phyloP scores from a whole-genome alignment of 2,329 filamentous ascomycete genomes.

The Mariannaea sp. region DNA sequence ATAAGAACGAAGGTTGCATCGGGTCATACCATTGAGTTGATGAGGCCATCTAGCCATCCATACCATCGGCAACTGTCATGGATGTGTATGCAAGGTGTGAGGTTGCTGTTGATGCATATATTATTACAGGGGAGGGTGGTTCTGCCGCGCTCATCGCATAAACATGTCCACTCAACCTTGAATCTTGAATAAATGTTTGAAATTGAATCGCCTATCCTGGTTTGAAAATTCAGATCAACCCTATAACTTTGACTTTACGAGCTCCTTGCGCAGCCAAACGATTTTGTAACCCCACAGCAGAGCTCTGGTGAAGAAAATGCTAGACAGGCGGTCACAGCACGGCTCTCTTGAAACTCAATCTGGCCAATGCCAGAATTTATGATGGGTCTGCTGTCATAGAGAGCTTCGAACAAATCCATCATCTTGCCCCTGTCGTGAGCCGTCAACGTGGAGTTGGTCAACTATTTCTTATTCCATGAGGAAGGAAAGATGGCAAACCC shows the following conservation, averaged over 20 bases:
- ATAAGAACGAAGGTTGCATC: neutral
- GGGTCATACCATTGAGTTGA: neutral
- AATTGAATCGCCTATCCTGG: conserved; percentile 1
- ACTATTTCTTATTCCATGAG: neutral
- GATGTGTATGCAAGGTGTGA: conserved; percentile 12
- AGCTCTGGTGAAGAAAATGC: conserved; percentile 2
- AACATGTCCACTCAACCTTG: conserved; percentile 2
- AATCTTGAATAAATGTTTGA: conserved; percentile 2
- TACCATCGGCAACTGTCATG: conserved; percentile 1
- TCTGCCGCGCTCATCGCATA: conserved; percentile 9
- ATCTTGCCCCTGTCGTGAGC: too few relatives aligned
- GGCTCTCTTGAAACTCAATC: neutral
- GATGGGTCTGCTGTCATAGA: neutral
- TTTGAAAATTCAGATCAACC: neutral
- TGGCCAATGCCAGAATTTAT: neutral
- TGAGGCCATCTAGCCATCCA: conserved; percentile 7
- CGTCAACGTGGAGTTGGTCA: conserved; percentile 5
- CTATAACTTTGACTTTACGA: neutral
- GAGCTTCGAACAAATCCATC: too few relatives aligned
- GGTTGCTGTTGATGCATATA: conserved; percentile 5
- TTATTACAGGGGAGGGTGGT: conserved; percentile 11
- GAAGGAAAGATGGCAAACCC: neutral
- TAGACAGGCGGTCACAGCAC: neutral
- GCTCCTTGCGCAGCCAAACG: neutral
- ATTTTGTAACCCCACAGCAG: conserved; percentile 6